A percentile compares a stretch with the other conserved stretches of the same genome.
phyloP scores from a whole-genome alignment of 306 rosid species.

The Begonia loranthoides region DNA sequence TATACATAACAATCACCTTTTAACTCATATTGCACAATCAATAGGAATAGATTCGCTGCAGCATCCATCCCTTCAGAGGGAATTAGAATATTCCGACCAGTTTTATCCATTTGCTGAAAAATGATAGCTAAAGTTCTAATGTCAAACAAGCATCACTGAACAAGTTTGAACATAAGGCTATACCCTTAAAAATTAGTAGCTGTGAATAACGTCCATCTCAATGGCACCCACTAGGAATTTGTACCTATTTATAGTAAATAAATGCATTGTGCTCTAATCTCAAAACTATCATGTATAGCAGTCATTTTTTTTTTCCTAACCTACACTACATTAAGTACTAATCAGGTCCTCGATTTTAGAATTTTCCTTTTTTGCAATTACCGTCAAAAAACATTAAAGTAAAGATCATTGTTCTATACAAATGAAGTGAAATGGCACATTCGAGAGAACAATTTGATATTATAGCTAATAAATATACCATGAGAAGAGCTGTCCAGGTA shows the following conservation, averaged over 20 bases:
- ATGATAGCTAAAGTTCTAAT: constrained; percentile 8
- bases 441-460: neutral
- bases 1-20: constrained; percentile 30
- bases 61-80: constrained; percentile 71
- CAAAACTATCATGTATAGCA: too few species aligned
- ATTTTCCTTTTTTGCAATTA: too few species aligned
- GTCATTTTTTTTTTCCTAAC: too few species aligned
- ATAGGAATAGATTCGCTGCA: constrained; percentile 60
- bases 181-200: too few species aligned
- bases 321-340: too few species aligned
- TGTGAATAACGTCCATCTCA: too few species aligned
- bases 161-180: neutral
- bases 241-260: too few species aligned
- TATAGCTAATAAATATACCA: constrained; percentile 29
- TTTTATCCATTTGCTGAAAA: constrained; percentile 59
- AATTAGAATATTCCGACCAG: constrained; percentile 39
- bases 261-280: too few species aligned
- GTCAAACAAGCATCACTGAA: constrained; percentile 8
- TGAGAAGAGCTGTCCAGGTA: constrained; percentile 77
- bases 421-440: neutral
- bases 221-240: too few species aligned
- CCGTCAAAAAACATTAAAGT: too few species aligned
- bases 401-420: too few species aligned
- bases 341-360: too few species aligned
- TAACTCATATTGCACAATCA: constrained; percentile 80